Percentiles rank a stretch among this genome's conserved stretches.
Conservation (phyloP, 495 filamentous ascomycete species). For the Penicillium goetzii region DNA sequence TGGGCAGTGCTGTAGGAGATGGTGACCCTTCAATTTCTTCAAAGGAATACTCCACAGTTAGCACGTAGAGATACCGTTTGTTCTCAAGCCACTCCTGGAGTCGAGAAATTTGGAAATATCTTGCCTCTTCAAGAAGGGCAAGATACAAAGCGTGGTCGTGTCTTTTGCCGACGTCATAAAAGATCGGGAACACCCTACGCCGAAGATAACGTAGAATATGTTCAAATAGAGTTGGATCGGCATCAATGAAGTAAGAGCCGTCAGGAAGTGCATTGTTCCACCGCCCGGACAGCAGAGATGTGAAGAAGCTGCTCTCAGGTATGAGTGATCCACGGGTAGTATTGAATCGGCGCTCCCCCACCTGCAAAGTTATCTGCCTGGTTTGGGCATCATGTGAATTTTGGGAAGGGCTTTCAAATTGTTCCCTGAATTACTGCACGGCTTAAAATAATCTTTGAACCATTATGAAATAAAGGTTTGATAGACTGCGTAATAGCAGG, state of each 20-base stretch:
- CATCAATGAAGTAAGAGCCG: conserved; percentile 1
- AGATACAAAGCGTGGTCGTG: neutral
- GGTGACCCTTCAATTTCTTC: too few species aligned
- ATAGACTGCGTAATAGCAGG: too few species aligned
- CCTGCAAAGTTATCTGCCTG: neutral
- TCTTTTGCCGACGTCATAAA: neutral
- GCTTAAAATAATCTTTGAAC: too few species aligned
- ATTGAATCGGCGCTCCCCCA: neutral
- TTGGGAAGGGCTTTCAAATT: too few species aligned
- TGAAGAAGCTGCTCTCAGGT: neutral
- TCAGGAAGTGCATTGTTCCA: neutral
- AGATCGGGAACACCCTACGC: neutral
- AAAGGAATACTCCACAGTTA: too few species aligned
- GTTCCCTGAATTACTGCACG: too few species aligned
- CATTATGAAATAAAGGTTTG: too few species aligned
- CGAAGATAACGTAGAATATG: neutral
- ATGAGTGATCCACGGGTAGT: neutral
- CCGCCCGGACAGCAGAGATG: neutral
- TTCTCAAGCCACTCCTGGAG: neutral
- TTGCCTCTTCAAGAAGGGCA: neutral
- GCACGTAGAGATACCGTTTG: too few species aligned
- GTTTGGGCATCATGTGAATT: too few species aligned
- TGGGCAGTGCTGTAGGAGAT: too few species aligned
- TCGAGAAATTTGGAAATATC: conserved; percentile 1
- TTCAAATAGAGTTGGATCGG: neutral